Evolutionary conservation across 352 stramenopile species (phyloP).

Genomic region (Phytophthora ramorum): DNA sequence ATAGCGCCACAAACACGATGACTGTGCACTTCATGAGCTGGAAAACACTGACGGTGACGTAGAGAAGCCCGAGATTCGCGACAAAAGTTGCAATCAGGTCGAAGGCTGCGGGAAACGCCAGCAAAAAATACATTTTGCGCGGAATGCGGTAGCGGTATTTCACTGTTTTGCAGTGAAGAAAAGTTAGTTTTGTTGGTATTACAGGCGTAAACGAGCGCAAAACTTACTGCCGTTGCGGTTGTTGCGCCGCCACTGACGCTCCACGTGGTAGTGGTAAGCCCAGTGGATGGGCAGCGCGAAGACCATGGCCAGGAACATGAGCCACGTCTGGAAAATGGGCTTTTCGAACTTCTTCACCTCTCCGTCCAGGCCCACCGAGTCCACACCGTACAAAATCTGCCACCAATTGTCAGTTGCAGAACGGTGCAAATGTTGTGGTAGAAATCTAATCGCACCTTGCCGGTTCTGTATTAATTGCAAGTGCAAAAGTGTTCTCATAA

Average conservation of each 20-base stretch:
- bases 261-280: constrained; percentile 80
- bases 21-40: constrained; percentile 92
- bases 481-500: constrained; percentile 1
- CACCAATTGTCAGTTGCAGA: constrained; percentile 9
- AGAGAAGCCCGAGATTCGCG: constrained; percentile 94
- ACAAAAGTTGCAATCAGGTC: constrained; percentile 94
- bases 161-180: constrained; percentile 37
- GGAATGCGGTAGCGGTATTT: constrained; percentile 87
- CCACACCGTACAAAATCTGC: constrained; percentile 94
- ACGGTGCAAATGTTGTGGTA: constrained; percentile 1
- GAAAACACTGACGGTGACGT: constrained; percentile 92
- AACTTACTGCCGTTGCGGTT: constrained; percentile 65
- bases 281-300: constrained; percentile 95
- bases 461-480: constrained; percentile 47
- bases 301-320: constrained; percentile 97
- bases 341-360: constrained; percentile 94
- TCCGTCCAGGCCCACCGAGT: constrained; percentile 88
- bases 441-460: constrained; percentile 52
- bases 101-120: constrained; percentile 94
- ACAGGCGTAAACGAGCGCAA: neutral
- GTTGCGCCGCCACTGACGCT: constrained; percentile 70
- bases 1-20: constrained; percentile 97
- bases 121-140: constrained; percentile 93
- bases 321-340: constrained; percentile 96
- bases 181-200: neutral